These are phyloP conservation scores for Aspergillus taichungensis DNA, from an alignment of 495 filamentous ascomycete species.

Conservation along the genomic window DNA sequence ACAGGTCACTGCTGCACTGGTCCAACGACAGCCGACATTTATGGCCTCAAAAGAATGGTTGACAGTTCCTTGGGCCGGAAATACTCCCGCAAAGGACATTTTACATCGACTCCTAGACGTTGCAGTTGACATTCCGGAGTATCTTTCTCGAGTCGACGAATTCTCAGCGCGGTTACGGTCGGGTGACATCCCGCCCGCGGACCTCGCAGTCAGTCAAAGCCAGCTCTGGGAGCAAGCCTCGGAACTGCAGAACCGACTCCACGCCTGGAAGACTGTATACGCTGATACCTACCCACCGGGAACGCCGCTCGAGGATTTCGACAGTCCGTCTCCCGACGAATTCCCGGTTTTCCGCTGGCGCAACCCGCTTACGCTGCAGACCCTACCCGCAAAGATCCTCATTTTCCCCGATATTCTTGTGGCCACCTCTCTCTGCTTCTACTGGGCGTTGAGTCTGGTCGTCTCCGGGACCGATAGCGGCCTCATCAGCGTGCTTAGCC, in stretches of 20 bases:
- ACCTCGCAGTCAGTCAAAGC: slow-evolving; percentile 10
- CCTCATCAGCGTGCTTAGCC: slow-evolving; percentile 10
- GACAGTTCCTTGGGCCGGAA: slow-evolving; percentile 15
- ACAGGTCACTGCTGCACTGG: slow-evolving; percentile 19
- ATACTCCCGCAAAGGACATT: slow-evolving; percentile 14
- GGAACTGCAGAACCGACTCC: slow-evolving; percentile 12
- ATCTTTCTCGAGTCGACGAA: slow-evolving; percentile 13
- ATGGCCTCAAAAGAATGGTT: slow-evolving; percentile 17
- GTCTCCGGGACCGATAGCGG: slow-evolving; percentile 13
- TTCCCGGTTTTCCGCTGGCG: slow-evolving; percentile 16
- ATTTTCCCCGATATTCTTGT: slow-evolving; percentile 16
- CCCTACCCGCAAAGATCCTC: slow-evolving; percentile 5
- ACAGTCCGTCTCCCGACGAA: background rate
- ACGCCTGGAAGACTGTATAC: slow-evolving; percentile 12
- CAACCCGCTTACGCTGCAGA: slow-evolving; percentile 8
- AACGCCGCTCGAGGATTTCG: slow-evolving; percentile 6
- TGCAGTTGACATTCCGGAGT: slow-evolving; percentile 19
- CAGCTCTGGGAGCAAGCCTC: slow-evolving; percentile 12
- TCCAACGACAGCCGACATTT: slow-evolving; percentile 15
- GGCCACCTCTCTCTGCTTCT: slow-evolving; percentile 14
- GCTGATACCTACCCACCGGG: slow-evolving; percentile 12
- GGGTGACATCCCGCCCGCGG: background rate
- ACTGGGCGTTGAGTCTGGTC: slow-evolving; percentile 18
- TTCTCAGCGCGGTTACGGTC: slow-evolving; percentile 4
- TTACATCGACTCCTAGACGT: slow-evolving; percentile 17